phyloP scores from a whole-genome alignment of 306 rosid species.

The Acacia crassicarpa region DNA sequence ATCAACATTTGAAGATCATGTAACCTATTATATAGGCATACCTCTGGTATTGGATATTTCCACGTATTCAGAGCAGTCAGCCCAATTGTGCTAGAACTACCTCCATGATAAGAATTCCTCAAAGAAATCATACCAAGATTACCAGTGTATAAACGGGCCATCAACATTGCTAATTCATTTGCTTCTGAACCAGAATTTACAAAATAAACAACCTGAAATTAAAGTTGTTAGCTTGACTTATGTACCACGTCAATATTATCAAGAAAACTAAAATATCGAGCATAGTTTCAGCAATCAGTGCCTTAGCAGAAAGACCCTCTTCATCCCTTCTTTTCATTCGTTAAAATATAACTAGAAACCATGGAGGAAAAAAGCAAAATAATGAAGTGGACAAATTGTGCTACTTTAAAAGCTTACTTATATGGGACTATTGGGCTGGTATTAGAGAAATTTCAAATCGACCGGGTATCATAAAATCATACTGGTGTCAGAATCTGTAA shows the following conservation, averaged over 20 bases:
- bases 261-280: background rate
- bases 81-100: conserved; percentile 77
- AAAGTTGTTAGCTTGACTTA: conserved; percentile 19
- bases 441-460: conserved; percentile 3
- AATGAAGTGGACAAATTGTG: background rate
- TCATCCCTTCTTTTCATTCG: background rate
- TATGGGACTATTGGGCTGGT: background rate
- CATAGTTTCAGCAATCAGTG: conserved; percentile 11
- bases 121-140: conserved; percentile 83
- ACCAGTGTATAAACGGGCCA: conserved; percentile 88
- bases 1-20: conserved; percentile 8
- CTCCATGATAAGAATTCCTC: conserved; percentile 96
- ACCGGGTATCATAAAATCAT: background rate
- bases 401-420: background rate
- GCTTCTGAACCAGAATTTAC: conserved; percentile 97
- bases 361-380: conserved; percentile 4
- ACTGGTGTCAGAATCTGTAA: background rate
- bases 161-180: conserved; percentile 87
- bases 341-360: background rate
- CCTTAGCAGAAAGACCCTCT: background rate
- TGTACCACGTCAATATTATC: conserved; percentile 11
- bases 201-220: conserved; percentile 83
- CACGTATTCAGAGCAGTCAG: conserved; percentile 80
- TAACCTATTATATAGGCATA: conserved; percentile 32
- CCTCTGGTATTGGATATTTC: conserved; percentile 96